Evolutionary conservation across 2,329 filamentous ascomycete species (phyloP), one percentile per base, ranked within the genome.

Genomic region (Ophiostoma populinum): DNA sequence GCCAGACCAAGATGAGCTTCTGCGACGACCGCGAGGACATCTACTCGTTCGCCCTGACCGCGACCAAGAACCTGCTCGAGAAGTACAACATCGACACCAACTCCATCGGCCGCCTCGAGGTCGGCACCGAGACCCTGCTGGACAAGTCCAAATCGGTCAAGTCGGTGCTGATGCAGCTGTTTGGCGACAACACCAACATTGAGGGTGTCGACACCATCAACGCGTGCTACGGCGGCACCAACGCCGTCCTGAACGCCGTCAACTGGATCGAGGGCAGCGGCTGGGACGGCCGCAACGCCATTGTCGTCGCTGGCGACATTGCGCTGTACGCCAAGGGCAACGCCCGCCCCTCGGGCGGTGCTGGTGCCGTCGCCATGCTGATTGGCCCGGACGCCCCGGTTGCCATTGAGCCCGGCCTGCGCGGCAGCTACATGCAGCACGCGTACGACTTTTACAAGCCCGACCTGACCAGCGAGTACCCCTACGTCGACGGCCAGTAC

Each of bases 131-230:
- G 67, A 87, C 80, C 44, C 64, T 87, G 38, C 64, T 87, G 51
- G 80, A 87, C 69, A 87, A 87, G 66, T 86, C 80, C 54, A 87
- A 87, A 68, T 86, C 80, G 30, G 80, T 86, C 62, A 87, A 87
- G 70, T 78, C 79, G 20, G 79, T 87, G 42, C 62, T 87, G 45
- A 87, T 87, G 80, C 80, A 86, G 64, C 67, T 87, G 30, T 85
- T 87, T 49, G 70, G 75, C 51, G 76, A 80, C 48, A 87, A 87
- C 64, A 79, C 74, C 61, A 85, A 80, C 62, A 63, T 87, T 41
- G 80, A 87, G 62, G 80, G 80, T 55, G 69, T 86, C 34, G 80
- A 87, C 59, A 83, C 75, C 38, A 58, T 86, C 55, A 87, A 87
- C 54, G 80, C 80, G 45, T 87, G 80, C 68, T 87, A 87, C 57